These are phyloP conservation scores for Ceratocystis albifundus DNA, from an alignment of 2,329 filamentous ascomycete genomes.

Conservation along the genomic window DNA sequence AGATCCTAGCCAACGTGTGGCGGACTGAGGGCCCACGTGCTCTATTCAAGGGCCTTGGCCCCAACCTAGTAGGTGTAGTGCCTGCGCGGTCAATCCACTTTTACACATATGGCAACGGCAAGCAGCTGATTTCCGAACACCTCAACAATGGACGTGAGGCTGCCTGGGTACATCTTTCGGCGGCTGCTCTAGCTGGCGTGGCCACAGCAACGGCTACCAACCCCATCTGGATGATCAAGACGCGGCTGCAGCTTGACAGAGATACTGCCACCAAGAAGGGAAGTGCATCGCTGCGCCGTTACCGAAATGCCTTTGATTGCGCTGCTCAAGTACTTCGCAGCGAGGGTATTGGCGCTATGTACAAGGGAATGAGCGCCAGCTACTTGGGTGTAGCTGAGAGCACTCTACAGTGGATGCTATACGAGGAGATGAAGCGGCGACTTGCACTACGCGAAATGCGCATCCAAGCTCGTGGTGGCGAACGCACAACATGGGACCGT, in stretches of 20 bases:
- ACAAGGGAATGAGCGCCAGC: constrained; percentile 81
- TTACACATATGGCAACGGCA: constrained; percentile 85
- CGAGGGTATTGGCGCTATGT: constrained; percentile 72
- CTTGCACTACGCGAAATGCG: constrained; percentile 53
- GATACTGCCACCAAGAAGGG: constrained; percentile 54
- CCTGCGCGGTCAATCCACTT: constrained; percentile 89
- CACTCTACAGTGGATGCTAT: constrained; percentile 85
- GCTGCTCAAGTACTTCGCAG: constrained; percentile 66
- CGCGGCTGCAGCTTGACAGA: constrained; percentile 81
- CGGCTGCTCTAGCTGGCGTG: constrained; percentile 67
- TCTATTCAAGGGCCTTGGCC: constrained; percentile 84
- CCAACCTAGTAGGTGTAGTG: constrained; percentile 80
- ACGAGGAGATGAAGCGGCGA: constrained; percentile 79
- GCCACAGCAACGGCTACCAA: constrained; percentile 86
- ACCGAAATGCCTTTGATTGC: constrained; percentile 82
- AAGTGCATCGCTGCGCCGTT: constrained; percentile 49
- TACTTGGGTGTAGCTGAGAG: constrained; percentile 86
- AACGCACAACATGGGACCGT: constrained; percentile 59
- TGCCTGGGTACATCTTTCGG: constrained; percentile 64
- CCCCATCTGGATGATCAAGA: constrained; percentile 95
- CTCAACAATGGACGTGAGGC: constrained; percentile 60
- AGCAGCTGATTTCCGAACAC: constrained; percentile 63
- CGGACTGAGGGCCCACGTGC: constrained; percentile 72
- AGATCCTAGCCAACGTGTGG: constrained; percentile 73
- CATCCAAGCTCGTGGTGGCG: constrained; percentile 46